Percentiles rank a stretch among this genome's conserved stretches.
phyloP scores from a whole-genome alignment of 805 yeast genomes.

The Ogataea ramenticola region DNA sequence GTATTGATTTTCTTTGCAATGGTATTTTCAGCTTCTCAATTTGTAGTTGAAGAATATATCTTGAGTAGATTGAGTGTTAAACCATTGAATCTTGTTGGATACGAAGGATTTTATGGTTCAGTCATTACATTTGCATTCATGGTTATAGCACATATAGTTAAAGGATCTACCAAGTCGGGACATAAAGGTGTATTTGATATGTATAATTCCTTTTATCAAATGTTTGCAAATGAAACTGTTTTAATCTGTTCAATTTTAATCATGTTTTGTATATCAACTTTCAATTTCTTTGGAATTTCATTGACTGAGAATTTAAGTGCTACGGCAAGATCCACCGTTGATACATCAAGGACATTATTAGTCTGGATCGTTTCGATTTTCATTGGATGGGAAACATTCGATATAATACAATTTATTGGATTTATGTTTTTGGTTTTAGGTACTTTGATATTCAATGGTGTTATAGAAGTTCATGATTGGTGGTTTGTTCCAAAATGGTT shows the following conservation, averaged over 20 bases:
- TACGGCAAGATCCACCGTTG: constrained; percentile 72
- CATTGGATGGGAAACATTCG: constrained; percentile 72
- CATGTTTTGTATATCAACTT: constrained; percentile 64
- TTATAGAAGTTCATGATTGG: constrained; percentile 42
- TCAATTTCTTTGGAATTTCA: constrained; percentile 69
- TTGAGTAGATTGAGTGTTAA: constrained; percentile 43
- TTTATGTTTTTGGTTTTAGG: constrained; percentile 61
- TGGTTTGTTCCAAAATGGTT: constrained; percentile 34
- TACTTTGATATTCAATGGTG: constrained; percentile 68
- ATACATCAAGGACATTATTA: constrained; percentile 64
- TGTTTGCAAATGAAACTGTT: constrained; percentile 37
- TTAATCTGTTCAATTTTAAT: constrained; percentile 49
- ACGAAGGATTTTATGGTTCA: constrained; percentile 66
- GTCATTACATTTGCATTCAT: constrained; percentile 36
- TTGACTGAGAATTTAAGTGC: constrained; percentile 62
- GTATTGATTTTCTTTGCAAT: constrained; percentile 52
- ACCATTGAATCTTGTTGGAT: constrained; percentile 63
- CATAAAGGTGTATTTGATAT: constrained; percentile 49
- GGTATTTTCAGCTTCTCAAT: constrained; percentile 66
- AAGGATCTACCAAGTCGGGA: constrained; percentile 34
- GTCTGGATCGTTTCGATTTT: constrained; percentile 68
- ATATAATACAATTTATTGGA: constrained; percentile 55
- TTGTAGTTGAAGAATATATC: constrained; percentile 70
- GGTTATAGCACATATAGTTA: constrained; percentile 33
- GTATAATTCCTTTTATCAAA: constrained; percentile 39